Evolutionary conservation across 306 rosid species (phyloP).

Genomic region (Glycine soja): DNA sequence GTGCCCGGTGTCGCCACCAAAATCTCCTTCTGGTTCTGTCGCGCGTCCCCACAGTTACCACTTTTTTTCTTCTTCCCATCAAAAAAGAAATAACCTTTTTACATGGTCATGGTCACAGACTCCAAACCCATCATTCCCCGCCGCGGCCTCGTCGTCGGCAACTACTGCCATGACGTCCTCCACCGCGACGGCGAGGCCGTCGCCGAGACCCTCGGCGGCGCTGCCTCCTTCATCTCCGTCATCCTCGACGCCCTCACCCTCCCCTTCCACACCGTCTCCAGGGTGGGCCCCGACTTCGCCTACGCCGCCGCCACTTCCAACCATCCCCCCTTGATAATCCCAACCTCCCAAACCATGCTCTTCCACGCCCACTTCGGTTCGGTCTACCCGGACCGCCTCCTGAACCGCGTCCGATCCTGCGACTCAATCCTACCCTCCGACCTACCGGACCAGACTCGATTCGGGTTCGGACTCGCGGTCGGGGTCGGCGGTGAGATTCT

Average conservation of each 20-base stretch:
- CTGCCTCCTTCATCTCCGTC: conserved; percentile 75
- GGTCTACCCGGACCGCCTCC: conserved; percentile 61
- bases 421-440: conserved; percentile 69
- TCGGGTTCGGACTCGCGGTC: conserved; percentile 83
- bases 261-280: conserved; percentile 59
- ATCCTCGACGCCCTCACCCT: conserved; percentile 71
- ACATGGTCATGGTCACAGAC: conserved; percentile 52
- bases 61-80: background rate
- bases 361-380: conserved; percentile 82
- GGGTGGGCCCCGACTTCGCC: conserved; percentile 82
- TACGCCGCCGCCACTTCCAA: conserved; percentile 51
- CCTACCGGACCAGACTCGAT: conserved; percentile 65
- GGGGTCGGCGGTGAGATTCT: conserved; percentile 93
- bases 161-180: conserved; percentile 92
- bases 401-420: conserved; percentile 70
- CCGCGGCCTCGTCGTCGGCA: conserved; percentile 73
- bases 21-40: conserved; percentile 38
- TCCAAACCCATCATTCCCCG: conserved; percentile 44
- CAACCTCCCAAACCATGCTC: conserved; percentile 64
- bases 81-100: background rate
- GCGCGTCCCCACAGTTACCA: conserved; percentile 46
- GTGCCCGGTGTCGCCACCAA: conserved; percentile 43
- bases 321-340: conserved; percentile 57
- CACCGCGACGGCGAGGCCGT: conserved; percentile 58
- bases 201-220: conserved; percentile 83